Evolutionary conservation across 257 asterid species (phyloP).

Genomic region (Ilex asprella): DNA sequence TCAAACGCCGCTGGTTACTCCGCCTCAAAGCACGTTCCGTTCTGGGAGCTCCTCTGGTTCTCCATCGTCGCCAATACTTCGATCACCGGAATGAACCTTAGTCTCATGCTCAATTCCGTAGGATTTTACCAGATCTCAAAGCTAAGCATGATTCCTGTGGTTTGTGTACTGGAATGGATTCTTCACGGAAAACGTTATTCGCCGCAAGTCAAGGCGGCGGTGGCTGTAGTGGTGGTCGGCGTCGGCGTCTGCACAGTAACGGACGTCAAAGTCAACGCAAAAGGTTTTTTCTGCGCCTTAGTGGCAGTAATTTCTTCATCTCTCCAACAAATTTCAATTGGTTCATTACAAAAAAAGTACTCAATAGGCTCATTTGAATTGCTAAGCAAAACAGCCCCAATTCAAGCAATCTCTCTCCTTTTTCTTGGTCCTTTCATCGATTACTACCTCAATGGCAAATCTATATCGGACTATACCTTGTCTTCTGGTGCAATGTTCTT

Average conservation of each 20-base stretch:
- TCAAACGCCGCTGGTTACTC: too few relatives aligned
- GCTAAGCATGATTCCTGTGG: neutral
- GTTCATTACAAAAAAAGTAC: neutral
- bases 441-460: neutral
- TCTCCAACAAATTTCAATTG: neutral
- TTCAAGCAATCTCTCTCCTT: neutral
- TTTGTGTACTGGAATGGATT: neutral
- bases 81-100: neutral
- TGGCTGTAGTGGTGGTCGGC: neutral
- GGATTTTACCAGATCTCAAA: neutral
- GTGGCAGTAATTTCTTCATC: neutral
- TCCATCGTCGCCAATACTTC: too few relatives aligned
- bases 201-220: neutral
- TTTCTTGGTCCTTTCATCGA: neutral
- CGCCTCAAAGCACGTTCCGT: too few relatives aligned
- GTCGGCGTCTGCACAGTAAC: neutral
- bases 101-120: neutral
- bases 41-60: too few relatives aligned
- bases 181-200: neutral
- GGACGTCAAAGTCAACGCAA: neutral
- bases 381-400: neutral
- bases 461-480: neutral
- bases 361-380: neutral
- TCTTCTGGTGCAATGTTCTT: neutral
- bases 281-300: neutral